Base-by-base conservation (phyloP, 371 early-diverging fungal genomes). In the Apophysomyces variabilis region DNA sequence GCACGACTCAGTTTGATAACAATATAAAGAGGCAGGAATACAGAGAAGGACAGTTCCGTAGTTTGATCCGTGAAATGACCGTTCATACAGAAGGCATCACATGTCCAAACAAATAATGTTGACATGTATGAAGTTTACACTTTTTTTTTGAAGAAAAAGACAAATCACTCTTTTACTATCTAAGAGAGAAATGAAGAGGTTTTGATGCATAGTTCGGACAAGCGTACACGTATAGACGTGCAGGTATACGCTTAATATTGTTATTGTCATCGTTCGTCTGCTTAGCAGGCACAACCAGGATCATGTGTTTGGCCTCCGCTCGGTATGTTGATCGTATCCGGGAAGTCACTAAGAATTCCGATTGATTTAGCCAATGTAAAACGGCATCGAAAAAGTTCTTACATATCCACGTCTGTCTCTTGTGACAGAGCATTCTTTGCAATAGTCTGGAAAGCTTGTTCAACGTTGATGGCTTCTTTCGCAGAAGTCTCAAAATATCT, bases 381-480 rank as follows among this genome's bases (percentile, higher is more conserved):
- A 50, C 4, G 11, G 13, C 58, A 58, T 26, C 32, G n/a, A 64
- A 38, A 32, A 56, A 64, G 54, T 26, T 18, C 45, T 50, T 84
- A 91, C 87, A 92, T 73, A 65, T 93, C 92, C 44, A 91, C 88
- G 39, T 95, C 95, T 35, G 88, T 75, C 75, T 96, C 96, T 74
- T 94, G 95, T 69, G 90, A 87, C 65, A 98, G 80, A 45, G 98
- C 97, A 65, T 94, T 95, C 80, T 89, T 93, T 44, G 97, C 96
- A 78, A 96, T 93, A 26, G 93, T 90, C 68, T 90, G 90, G 87
- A 98, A 98, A 44, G 98, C 97, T 64, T 90, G 86, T 58, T 98
- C 99, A 35, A 98, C 96, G 66, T 98, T 97, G 79, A 93, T 95
- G 60, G 92, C 96, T 73, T 95, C 96, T 78, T 96, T 97, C 38